A percentile compares a stretch with the other conserved stretches of the same genome.
These are phyloP conservation scores for Shiraia bambusicola DNA, from an alignment of 2,329 filamentous ascomycete genomes.

Conservation along the genomic window DNA sequence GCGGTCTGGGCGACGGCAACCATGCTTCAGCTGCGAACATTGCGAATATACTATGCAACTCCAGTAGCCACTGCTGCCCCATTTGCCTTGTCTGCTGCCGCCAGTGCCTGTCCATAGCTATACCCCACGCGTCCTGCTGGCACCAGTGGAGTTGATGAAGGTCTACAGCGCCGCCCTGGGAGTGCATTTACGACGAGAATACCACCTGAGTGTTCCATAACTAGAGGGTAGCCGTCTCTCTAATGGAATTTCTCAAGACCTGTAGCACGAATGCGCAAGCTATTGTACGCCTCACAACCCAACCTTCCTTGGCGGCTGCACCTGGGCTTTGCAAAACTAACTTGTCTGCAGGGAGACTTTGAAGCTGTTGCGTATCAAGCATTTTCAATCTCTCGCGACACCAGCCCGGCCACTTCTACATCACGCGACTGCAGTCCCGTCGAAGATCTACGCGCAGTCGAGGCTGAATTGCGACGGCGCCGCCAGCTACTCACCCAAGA, in stretches of 20 bases:
- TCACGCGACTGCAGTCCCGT: slow-evolving; percentile 19
- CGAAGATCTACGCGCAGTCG: slow-evolving; percentile 35
- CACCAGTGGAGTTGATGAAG: slow-evolving; percentile 41
- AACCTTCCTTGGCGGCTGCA: too few relatives aligned
- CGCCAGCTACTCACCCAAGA: slow-evolving; percentile 36
- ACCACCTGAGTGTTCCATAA: slow-evolving; percentile 44
- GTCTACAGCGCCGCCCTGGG: slow-evolving; percentile 36
- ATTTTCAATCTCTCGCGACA: slow-evolving; percentile 32
- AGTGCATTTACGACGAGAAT: slow-evolving; percentile 39
- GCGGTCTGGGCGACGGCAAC: slow-evolving; percentile 26
- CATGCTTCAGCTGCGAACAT: slow-evolving; percentile 28
- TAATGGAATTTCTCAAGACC: slow-evolving; percentile 44
- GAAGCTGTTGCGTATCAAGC: slow-evolving; percentile 42
- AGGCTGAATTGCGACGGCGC: slow-evolving; percentile 30
- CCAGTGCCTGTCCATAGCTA: slow-evolving; percentile 8
- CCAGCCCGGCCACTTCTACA: slow-evolving; percentile 14
- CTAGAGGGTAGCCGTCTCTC: slow-evolving; percentile 34
- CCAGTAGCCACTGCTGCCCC: slow-evolving; percentile 14
- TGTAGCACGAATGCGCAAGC: slow-evolving; percentile 44
- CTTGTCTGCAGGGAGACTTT: slow-evolving; percentile 37
- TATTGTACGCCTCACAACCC: slow-evolving; percentile 29
- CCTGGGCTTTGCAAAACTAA: not conserved
- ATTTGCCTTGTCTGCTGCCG: slow-evolving; percentile 1
- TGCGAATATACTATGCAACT: slow-evolving; percentile 28
- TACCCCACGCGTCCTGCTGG: slow-evolving; percentile 13